Base-by-base conservation (phyloP, 805 yeast species). In the Saccharomycopsis sp. region DNA sequence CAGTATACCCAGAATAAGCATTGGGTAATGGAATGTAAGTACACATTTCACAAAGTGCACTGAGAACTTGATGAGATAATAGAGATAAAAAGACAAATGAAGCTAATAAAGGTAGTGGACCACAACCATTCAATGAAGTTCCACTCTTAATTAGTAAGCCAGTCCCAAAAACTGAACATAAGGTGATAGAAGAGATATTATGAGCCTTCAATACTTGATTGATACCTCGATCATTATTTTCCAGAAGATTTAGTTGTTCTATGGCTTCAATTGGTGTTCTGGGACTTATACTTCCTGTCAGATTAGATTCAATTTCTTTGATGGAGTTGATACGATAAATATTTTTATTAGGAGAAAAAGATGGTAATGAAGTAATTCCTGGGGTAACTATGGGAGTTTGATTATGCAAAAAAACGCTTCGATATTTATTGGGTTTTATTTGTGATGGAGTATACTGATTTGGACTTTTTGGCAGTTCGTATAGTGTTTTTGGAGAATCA, bases 111-210 rank as follows among this genome's bases (percentile, higher is more conserved):
- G 72, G 73, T 1, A 79, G 83, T n/a, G 92, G 89, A 21, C 92
- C 92, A 55, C 85, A 82, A 25, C 67, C 63, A 15, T 67, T 49
- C 38, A 82, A 59, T 2, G 83, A 70, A 14, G 67, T 58, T 45
- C 84, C 83, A 2, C 86, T 71, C 53, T 86, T 85, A 25, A 85
- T 80, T 46, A 85, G 75, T 38, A 85, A 64, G 53, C 92, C 94
- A 6, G 89, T 79, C 51, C 94, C 95, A 50, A 84, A 46, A 13
- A 46, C 45, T 4, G 47, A 39, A 14, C 47, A 39, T 14, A 45
- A 30, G n/a, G 49, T 45, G 3, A 45, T 45, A 1, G 49, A 31
- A 15, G 46, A 33, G 26, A 45, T 42, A 21, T 45, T 25, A 28
- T 45, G 49, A 4, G 46, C 44, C 2, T 42, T 38, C 5, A 45